Evolutionary conservation across 495 filamentous ascomycete genomes (phyloP).

Genomic region (Niebla homalea): DNA sequence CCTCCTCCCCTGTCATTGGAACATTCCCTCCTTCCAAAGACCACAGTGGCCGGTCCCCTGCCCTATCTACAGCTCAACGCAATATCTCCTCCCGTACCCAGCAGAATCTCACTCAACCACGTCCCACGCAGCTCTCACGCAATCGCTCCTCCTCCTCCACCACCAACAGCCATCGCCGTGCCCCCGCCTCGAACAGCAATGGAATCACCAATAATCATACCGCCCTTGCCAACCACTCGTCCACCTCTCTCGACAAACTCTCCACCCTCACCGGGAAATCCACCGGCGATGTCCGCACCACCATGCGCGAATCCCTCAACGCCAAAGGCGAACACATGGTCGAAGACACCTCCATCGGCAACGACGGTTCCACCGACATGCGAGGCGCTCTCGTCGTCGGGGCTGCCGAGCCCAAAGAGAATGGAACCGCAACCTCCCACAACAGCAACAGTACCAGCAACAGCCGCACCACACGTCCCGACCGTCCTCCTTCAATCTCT

Average conservation of each 20-base stretch:
- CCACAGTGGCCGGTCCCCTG: slow-evolving; percentile 32
- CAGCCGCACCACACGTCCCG: slow-evolving; percentile 7
- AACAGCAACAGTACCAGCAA: slow-evolving; percentile 1
- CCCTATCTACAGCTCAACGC: slow-evolving; percentile 31
- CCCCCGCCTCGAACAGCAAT: slow-evolving; percentile 13
- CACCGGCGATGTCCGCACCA: slow-evolving; percentile 22
- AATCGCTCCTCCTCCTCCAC: slow-evolving; percentile 48
- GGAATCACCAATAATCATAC: slow-evolving; percentile 8
- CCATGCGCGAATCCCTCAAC: slow-evolving; percentile 24
- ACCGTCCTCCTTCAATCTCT: slow-evolving; percentile 16
- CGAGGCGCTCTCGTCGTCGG: slow-evolving; percentile 11
- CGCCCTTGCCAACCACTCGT: slow-evolving; percentile 3
- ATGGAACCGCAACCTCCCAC: background rate
- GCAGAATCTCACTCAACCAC: slow-evolving; percentile 49
- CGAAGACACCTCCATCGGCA: slow-evolving; percentile 11
- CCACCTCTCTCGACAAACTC: slow-evolving; percentile 27
- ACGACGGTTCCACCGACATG: slow-evolving; percentile 11
- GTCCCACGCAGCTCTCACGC: slow-evolving; percentile 33
- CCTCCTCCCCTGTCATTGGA: slow-evolving; percentile 57
- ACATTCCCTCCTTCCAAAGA: slow-evolving; percentile 43
- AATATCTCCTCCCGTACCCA: slow-evolving; percentile 54
- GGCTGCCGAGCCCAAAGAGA: background rate
- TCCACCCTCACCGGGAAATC: slow-evolving; percentile 22
- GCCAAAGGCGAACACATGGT: slow-evolving; percentile 20
- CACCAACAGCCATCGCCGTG: slow-evolving; percentile 37